A percentile compares a stretch with the other conserved stretches of the same genome.
Conservation (phyloP, 495 filamentous ascomycete genomes). For the Talaromyces stipitatus region DNA sequence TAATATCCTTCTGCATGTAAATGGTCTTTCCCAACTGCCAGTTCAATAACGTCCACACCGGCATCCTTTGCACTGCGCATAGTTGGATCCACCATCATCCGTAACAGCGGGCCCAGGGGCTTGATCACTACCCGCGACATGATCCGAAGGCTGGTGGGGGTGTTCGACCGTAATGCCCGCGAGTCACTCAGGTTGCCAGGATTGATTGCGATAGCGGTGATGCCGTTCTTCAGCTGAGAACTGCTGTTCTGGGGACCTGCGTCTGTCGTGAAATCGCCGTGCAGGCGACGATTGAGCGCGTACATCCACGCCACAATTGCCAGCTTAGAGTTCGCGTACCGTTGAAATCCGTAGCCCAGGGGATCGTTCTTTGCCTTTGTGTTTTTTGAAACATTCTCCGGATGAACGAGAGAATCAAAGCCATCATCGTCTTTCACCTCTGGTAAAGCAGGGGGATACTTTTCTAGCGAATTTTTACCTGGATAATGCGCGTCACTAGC, state of each 20-base stretch:
- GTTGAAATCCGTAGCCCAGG: conserved; percentile 24
- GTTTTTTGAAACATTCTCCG: conserved; percentile 6
- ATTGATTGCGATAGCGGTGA: conserved; percentile 38
- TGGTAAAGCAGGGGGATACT: conserved; percentile 12
- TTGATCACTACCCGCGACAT: conserved; percentile 21
- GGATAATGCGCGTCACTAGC: conserved; percentile 24
- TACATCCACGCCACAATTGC: conserved; percentile 29
- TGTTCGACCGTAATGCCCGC: conserved; percentile 35
- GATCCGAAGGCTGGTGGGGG: conserved; percentile 20
- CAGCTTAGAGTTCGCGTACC: conserved; percentile 32
- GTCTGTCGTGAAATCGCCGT: background rate
- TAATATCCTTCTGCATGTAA: conserved; percentile 33
- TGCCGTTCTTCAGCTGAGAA: conserved; percentile 5
- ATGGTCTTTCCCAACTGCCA: conserved; percentile 17
- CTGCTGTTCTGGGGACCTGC: background rate
- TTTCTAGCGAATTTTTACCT: conserved; percentile 28
- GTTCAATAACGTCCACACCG: conserved; percentile 24
- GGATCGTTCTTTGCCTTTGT: conserved; percentile 3
- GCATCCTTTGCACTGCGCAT: conserved; percentile 28
- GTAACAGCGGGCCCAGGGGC: conserved; percentile 27
- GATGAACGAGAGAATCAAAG: conserved; percentile 3
- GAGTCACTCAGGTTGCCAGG: conserved; percentile 39
- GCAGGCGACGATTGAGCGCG: conserved; percentile 20
- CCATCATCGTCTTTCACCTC: conserved; percentile 5
- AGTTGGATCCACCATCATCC: conserved; percentile 21